Percentiles rank a stretch among this genome's conserved stretches.
These are phyloP conservation scores for Tuber brumale DNA, from an alignment of 495 filamentous ascomycete genomes.

Conservation along the genomic window DNA sequence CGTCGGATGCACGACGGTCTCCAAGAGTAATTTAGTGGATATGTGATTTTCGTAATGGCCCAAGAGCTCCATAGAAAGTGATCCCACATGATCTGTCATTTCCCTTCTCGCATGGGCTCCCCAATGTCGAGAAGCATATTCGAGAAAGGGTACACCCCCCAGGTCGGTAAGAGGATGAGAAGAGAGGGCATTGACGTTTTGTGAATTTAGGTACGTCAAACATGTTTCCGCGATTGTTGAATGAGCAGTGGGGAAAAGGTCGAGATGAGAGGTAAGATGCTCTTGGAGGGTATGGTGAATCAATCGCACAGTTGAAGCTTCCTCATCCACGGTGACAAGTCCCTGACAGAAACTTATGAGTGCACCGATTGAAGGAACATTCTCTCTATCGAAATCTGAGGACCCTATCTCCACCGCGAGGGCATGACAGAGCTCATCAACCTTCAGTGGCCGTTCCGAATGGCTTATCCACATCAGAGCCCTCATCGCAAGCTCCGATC, in stretches of 20 bases:
- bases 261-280: not conserved
- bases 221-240: not conserved
- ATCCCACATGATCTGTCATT: not conserved
- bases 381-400: not conserved
- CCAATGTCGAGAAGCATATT: not conserved
- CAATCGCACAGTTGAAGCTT: not conserved
- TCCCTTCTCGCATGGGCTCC: not conserved
- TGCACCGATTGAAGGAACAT: not conserved
- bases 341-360: not conserved
- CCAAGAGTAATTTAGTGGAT: not conserved
- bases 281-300: not conserved
- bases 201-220: not conserved
- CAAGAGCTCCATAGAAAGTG: not conserved
- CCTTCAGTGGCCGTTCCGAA: not conserved
- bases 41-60: not conserved
- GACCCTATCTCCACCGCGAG: not conserved
- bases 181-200: not conserved
- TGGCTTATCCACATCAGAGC: not conserved
- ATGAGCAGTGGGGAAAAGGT: not conserved
- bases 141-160: not conserved
- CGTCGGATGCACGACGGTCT: not conserved
- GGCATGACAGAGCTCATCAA: not conserved
- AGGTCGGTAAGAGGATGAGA: not conserved
- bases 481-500: not conserved
- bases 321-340: conserved; percentile 17